Conservation (phyloP, 73 alveolate genomes). For the Stentor coeruleus region DNA sequence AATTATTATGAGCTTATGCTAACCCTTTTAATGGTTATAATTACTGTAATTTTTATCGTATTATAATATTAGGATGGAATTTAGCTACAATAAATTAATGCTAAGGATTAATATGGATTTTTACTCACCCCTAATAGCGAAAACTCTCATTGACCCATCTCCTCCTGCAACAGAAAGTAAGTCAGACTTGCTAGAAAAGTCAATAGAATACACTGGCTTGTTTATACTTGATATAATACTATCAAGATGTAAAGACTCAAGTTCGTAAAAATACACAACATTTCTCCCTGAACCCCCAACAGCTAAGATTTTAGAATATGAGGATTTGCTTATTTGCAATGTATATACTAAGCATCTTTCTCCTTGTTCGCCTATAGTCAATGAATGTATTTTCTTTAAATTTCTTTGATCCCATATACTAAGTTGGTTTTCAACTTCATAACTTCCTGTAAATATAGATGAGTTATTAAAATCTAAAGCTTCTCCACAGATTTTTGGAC, state of each 20-base stretch:
- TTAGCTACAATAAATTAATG: no score
- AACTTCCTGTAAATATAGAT: slow-evolving; percentile 59
- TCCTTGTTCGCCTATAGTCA: slow-evolving; percentile 33
- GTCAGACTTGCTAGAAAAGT: slow-evolving; percentile 58
- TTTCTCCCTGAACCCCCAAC: slow-evolving; percentile 52
- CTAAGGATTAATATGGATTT: no score
- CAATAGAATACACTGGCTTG: slow-evolving; percentile 57
- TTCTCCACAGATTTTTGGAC: slow-evolving; percentile 62
- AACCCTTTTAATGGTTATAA: no score
- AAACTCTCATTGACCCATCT: slow-evolving; percentile 33
- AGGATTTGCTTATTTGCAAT: slow-evolving; percentile 28
- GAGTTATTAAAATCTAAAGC: slow-evolving; percentile 48
- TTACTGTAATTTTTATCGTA: no score
- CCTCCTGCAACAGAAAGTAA: slow-evolving; percentile 80
- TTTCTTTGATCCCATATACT: slow-evolving; percentile 66
- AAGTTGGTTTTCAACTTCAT: slow-evolving; percentile 55
- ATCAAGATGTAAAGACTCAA: slow-evolving; percentile 26
- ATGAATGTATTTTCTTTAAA: slow-evolving; percentile 23
- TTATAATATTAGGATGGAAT: no score
- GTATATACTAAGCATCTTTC: slow-evolving; percentile 33
- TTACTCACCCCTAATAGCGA: no score
- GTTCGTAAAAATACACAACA: slow-evolving; percentile 33
- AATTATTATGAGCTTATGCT: no score
- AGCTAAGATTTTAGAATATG: slow-evolving; percentile 26
- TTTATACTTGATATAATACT: slow-evolving; percentile 28